phyloP scores from a whole-genome alignment of 2,329 filamentous ascomycete genomes.

The Hymenoscyphus linearis region DNA sequence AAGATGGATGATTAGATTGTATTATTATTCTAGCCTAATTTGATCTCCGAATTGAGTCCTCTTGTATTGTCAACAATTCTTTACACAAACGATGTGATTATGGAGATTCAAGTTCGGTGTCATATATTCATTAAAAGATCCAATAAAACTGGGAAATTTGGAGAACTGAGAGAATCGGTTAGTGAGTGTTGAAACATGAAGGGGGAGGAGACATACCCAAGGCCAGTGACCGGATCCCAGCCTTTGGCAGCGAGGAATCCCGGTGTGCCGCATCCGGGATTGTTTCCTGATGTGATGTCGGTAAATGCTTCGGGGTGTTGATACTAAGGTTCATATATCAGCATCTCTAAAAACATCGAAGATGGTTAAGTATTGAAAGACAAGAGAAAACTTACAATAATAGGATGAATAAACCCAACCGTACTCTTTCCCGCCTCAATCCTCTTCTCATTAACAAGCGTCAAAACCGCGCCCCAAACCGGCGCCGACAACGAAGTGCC shows the following conservation, averaged over 20 bases:
- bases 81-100: no score
- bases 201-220: conserved; percentile 16
- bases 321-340: conserved; percentile 12
- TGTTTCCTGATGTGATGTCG: conserved; percentile 31
- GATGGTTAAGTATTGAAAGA: no score
- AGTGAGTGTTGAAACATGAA: neutral
- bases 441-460: conserved; percentile 38
- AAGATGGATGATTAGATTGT: no score
- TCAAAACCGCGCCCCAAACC: conserved; percentile 38
- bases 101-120: neutral
- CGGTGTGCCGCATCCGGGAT: conserved; percentile 30
- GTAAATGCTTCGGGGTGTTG: conserved; percentile 28
- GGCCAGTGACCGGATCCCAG: conserved; percentile 34
- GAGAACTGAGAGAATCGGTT: neutral
- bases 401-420: conserved; percentile 37
- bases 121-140: neutral
- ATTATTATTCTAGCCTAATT: no score
- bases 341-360: neutral
- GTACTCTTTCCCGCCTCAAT: conserved; percentile 32
- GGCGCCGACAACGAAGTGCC: conserved; percentile 45
- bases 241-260: conserved; percentile 30
- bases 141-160: neutral
- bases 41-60: no score
- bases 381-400: conserved; percentile 8
- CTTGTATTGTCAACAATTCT: no score